Conservation (phyloP, 2,329 filamentous ascomycete genomes). For the Colletotrichum incanum region DNA sequence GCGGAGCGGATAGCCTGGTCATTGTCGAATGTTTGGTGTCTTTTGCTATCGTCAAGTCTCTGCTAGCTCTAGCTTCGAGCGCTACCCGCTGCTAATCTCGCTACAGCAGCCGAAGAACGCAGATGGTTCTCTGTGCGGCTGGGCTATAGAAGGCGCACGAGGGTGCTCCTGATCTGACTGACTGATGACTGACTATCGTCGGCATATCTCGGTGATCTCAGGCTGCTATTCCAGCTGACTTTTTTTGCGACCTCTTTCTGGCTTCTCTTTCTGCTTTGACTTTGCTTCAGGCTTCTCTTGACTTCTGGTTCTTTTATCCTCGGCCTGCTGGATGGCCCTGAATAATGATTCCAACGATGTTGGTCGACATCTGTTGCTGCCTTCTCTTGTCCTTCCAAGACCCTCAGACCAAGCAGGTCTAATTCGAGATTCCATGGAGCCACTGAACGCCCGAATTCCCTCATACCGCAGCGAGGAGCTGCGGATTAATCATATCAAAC, state of each 20-base stretch:
- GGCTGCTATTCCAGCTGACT: conserved; percentile 42
- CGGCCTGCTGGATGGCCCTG: conserved; percentile 38
- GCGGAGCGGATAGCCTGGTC: conserved; percentile 60
- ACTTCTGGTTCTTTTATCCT: conserved; percentile 31
- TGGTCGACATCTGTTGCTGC: conserved; percentile 18
- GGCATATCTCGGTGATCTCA: conserved; percentile 43
- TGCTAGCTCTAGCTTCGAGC: conserved; percentile 77
- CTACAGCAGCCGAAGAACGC: conserved; percentile 66
- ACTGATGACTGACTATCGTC: conserved; percentile 44
- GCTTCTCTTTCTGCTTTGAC: conserved; percentile 37
- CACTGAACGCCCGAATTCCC: conserved; percentile 25
- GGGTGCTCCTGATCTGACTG: conserved; percentile 41
- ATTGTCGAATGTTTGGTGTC: conserved; percentile 64
- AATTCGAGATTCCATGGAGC: conserved; percentile 30
- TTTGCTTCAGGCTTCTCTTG: conserved; percentile 41
- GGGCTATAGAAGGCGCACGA: conserved; percentile 61
- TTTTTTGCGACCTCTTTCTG: conserved; percentile 41
- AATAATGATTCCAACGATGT: conserved; percentile 35
- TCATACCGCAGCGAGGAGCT: conserved; percentile 33
- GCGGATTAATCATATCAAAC: conserved; percentile 24
- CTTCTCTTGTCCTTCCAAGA: conserved; percentile 39
- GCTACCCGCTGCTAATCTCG: conserved; percentile 72
- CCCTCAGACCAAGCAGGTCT: conserved; percentile 33
- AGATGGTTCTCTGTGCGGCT: conserved; percentile 59
- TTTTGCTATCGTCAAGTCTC: conserved; percentile 82